Percentiles rank a stretch among this genome's conserved stretches.
Conservation (phyloP, 768 basidiomycete genomes). For the Strobilomyces echinocephalus region DNA sequence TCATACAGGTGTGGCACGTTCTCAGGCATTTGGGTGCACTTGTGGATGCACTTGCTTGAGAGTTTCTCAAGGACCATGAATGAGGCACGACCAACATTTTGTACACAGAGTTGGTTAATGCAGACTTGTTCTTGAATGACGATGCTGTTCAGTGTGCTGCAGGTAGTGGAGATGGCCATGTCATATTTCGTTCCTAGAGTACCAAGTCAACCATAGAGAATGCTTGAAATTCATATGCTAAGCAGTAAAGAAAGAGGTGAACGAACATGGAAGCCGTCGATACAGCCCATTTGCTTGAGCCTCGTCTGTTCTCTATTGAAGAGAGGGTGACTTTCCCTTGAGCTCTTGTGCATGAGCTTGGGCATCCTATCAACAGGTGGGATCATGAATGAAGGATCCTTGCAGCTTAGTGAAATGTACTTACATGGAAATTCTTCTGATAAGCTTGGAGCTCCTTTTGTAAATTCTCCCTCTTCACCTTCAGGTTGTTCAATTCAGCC, state of each 20-base stretch:
- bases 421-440: constrained; percentile 52
- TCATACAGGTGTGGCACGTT: constrained; percentile 90
- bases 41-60: constrained; percentile 37
- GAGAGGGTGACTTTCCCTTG: constrained; percentile 52
- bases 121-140: constrained; percentile 89
- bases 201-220: constrained; percentile 79
- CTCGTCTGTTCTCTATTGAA: constrained; percentile 78
- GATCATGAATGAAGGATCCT: neutral
- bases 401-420: neutral
- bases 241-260: neutral
- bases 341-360: constrained; percentile 42
- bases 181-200: constrained; percentile 94
- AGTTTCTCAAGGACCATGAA: constrained; percentile 93
- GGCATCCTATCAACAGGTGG: constrained; percentile 29
- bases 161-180: constrained; percentile 91
- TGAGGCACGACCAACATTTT: constrained; percentile 88
- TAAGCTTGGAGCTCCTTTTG: constrained; percentile 44
- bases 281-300: constrained; percentile 77
- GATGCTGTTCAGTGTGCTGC: constrained; percentile 75
- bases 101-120: constrained; percentile 84
- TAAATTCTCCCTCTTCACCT: constrained; percentile 13
- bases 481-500: constrained; percentile 16
- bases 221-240: neutral
- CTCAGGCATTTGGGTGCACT: constrained; percentile 69
- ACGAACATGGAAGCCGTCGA: constrained; percentile 89